These are phyloP conservation scores for Aquilaria sinensis DNA, from an alignment of 345 rosid species.

Conservation along the genomic window DNA sequence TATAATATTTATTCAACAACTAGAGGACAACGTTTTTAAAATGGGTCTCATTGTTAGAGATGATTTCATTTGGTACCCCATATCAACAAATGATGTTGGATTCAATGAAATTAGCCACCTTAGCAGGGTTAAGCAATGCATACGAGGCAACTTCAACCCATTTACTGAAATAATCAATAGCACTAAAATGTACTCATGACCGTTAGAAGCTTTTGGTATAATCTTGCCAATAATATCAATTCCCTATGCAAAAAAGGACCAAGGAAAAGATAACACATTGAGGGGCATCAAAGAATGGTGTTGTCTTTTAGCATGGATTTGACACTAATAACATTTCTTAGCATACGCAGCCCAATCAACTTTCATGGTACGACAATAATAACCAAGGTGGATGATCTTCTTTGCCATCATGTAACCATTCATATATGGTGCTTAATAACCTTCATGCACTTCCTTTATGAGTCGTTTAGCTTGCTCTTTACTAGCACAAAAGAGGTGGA, in stretches of 20 bases:
- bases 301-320: neutral
- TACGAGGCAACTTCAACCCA: neutral
- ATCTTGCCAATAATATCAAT: neutral
- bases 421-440: neutral
- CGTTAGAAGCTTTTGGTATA: neutral
- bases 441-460: neutral
- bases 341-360: neutral
- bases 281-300: neutral
- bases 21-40: neutral
- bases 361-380: neutral
- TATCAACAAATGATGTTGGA: neutral
- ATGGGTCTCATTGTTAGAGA: neutral
- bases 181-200: neutral
- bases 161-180: neutral
- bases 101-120: no score
- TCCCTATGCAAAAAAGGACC: neutral
- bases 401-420: neutral
- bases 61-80: neutral
- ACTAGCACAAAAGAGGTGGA: neutral
- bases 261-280: neutral
- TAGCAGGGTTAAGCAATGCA: neutral
- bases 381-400: neutral
- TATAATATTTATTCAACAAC: neutral
- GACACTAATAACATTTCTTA: neutral
- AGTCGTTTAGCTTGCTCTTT: neutral